phyloP scores from a whole-genome alignment of 345 rosid species.

The Arabis hirsuta region DNA sequence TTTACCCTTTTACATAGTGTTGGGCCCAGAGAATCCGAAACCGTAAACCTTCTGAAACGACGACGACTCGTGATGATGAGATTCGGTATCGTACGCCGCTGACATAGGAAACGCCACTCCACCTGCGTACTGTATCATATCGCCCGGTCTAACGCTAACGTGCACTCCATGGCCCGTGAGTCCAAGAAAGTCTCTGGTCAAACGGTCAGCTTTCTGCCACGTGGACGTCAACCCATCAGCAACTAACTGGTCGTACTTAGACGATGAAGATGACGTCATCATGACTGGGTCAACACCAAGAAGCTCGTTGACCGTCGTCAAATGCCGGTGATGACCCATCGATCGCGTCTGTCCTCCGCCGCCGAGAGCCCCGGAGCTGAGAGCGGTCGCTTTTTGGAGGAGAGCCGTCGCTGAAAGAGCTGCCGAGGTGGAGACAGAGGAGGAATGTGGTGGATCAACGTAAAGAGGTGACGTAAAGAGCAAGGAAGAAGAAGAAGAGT shows the following conservation, averaged over 20 bases:
- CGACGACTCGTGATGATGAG: constrained; percentile 41
- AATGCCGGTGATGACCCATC: constrained; percentile 44
- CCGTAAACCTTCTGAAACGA: constrained; percentile 55
- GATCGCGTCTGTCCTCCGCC: constrained; percentile 43
- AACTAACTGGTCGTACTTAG: constrained; percentile 43
- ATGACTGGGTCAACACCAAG: constrained; percentile 33
- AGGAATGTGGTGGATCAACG: constrained; percentile 34
- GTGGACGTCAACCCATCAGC: constrained; percentile 48
- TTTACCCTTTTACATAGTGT: constrained; percentile 28
- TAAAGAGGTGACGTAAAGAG: constrained; percentile 43
- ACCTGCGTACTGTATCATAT: constrained; percentile 54
- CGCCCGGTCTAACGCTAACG: constrained; percentile 51
- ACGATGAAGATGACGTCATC: constrained; percentile 41
- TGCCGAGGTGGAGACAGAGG: constrained; percentile 38
- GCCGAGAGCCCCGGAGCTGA: constrained; percentile 46
- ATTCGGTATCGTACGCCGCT: constrained; percentile 47
- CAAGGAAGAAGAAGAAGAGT: constrained; percentile 35
- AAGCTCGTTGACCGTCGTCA: constrained; percentile 38
- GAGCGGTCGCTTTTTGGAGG: constrained; percentile 80
- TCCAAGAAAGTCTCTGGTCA: constrained; percentile 86
- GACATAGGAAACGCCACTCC: constrained; percentile 56
- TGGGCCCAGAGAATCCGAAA: constrained; percentile 56
- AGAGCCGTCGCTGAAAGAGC: constrained; percentile 88
- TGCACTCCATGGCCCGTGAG: constrained; percentile 54
- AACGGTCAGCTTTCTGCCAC: constrained; percentile 68